These are phyloP conservation scores for Lagerstroemia speciosa DNA, from an alignment of 345 rosid genomes.

Conservation along the genomic window DNA sequence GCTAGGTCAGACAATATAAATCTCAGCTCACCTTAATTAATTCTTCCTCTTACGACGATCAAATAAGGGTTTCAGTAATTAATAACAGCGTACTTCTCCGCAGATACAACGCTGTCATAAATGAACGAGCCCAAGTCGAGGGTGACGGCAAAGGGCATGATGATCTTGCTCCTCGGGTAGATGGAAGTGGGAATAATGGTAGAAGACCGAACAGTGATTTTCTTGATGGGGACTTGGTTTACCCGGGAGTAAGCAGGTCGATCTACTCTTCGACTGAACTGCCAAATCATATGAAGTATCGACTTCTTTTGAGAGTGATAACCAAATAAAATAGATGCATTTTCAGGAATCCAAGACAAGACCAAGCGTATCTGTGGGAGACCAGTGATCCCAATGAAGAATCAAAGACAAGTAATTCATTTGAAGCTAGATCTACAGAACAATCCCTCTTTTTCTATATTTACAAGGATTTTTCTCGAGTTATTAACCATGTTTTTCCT, in stretches of 20 bases:
- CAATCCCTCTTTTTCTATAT: not conserved
- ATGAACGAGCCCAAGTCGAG: not conserved
- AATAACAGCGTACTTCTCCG: not conserved
- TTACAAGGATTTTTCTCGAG: not conserved
- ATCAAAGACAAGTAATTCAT: not conserved
- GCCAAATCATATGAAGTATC: not conserved
- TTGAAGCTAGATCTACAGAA: not conserved
- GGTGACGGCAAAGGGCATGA: not conserved
- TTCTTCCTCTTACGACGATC: not conserved
- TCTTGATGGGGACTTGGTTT: not conserved
- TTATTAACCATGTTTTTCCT: not conserved
- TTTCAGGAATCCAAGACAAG: not conserved
- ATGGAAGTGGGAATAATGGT: not conserved
- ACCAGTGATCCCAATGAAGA: not conserved
- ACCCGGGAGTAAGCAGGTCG: conserved; percentile 3
- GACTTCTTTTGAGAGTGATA: not conserved
- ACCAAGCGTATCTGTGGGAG: not conserved
- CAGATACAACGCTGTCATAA: not conserved
- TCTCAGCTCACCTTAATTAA: not conserved
- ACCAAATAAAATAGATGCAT: not conserved
- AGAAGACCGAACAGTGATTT: not conserved
- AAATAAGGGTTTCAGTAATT: not conserved
- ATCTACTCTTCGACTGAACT: not conserved
- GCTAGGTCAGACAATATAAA: not conserved
- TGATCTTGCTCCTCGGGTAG: not conserved